These are phyloP conservation scores for Hymenoscyphus albidus DNA, from an alignment of 2,329 filamentous ascomycete genomes.

Conservation along the genomic window DNA sequence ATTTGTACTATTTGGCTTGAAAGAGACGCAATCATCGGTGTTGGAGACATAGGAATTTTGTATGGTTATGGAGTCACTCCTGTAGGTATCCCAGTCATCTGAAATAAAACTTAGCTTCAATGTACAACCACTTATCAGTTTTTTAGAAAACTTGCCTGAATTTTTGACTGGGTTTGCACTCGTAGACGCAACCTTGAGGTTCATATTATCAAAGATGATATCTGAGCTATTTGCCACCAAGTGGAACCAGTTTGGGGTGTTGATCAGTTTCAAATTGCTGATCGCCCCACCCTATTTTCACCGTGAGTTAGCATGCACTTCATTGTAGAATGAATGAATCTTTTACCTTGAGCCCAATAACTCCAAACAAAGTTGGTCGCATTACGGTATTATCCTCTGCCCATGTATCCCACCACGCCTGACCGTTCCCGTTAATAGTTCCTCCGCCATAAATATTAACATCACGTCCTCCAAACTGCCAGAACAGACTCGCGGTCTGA, in stretches of 20 bases:
- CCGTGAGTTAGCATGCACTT: neutral
- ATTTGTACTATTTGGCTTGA: neutral
- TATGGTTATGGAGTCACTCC: neutral
- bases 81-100: neutral
- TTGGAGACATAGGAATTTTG: neutral
- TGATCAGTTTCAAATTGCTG: slow-evolving; percentile 48
- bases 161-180: slow-evolving; percentile 50
- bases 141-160: slow-evolving; percentile 34
- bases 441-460: neutral
- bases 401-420: neutral
- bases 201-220: slow-evolving; percentile 50
- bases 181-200: slow-evolving; percentile 46
- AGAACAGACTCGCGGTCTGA: neutral
- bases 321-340: neutral
- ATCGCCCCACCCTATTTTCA: slow-evolving; percentile 42
- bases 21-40: slow-evolving; percentile 1
- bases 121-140: neutral
- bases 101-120: neutral
- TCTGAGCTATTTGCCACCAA: slow-evolving; percentile 51
- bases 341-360: neutral
- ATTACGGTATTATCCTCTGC: neutral
- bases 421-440: neutral
- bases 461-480: neutral
- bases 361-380: neutral
- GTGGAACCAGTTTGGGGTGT: slow-evolving; percentile 50